These are phyloP conservation scores for Microbotryomycetes sp. DNA, from an alignment of 1,284 basidiomycete species.

Conservation along the genomic window DNA sequence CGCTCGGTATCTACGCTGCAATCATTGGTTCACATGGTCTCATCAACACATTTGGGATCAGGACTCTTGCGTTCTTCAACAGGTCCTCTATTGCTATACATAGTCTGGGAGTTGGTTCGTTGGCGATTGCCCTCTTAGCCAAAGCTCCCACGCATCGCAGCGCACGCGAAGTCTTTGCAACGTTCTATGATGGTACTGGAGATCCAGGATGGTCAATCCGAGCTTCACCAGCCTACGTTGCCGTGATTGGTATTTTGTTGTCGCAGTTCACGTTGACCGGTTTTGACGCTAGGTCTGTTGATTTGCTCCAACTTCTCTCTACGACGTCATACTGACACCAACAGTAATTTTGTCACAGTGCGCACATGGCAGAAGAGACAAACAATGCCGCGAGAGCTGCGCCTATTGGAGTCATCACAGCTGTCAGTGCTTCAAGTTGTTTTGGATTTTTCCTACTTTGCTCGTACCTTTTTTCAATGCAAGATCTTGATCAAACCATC, in stretches of 20 bases:
- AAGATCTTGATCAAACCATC: constrained; percentile 57
- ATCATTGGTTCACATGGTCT: constrained; percentile 58
- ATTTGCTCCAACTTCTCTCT: not conserved
- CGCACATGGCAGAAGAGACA: constrained; percentile 70
- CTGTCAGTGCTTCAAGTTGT: constrained; percentile 62
- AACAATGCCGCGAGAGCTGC: constrained; percentile 50
- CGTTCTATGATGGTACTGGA: constrained; percentile 63
- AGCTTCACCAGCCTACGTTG: constrained; percentile 62
- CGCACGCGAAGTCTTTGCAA: constrained; percentile 59
- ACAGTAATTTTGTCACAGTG: constrained; percentile 28
- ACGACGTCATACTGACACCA: not conserved
- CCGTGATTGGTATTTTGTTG: constrained; percentile 61
- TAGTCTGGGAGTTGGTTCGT: constrained; percentile 57
- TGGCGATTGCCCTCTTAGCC: constrained; percentile 60
- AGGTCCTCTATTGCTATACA: constrained; percentile 68
- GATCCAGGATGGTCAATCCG: constrained; percentile 57
- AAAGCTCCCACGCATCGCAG: constrained; percentile 63
- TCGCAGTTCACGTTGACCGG: constrained; percentile 52
- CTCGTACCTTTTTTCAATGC: constrained; percentile 65
- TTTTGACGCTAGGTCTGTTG: constrained; percentile 45
- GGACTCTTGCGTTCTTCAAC: constrained; percentile 58
- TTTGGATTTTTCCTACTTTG: constrained; percentile 61
- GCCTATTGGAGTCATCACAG: constrained; percentile 36
- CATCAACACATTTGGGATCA: constrained; percentile 64
- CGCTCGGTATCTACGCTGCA: constrained; percentile 64